phyloP scores from a whole-genome alignment of 129 eudicot species.

The Smallanthus sonchifolius region DNA sequence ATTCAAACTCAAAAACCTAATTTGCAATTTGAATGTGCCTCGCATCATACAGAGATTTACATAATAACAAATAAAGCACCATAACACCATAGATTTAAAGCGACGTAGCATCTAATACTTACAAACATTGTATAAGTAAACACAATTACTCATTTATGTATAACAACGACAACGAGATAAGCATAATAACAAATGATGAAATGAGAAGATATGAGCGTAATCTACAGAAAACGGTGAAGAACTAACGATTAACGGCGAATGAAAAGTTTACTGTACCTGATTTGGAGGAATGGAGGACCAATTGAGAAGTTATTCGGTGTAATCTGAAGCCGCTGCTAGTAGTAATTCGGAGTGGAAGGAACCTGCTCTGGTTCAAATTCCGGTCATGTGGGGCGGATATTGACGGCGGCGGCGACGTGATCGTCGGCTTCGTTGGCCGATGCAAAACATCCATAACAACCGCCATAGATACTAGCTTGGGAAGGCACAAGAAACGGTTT shows the following conservation, averaged over 20 bases:
- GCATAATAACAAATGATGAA: not conserved
- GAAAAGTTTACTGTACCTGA: conserved; percentile 14
- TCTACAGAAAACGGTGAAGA: not conserved
- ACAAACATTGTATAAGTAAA: not conserved
- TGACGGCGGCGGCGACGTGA: conserved; percentile 22
- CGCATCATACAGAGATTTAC: not conserved
- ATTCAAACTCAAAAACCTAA: conserved; percentile 18
- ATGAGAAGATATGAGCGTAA: not conserved
- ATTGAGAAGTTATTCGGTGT: conserved; percentile 24
- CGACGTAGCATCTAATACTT: not conserved
- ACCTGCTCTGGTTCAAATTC: not conserved
- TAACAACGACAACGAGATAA: not conserved
- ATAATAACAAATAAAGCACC: conserved; percentile 5
- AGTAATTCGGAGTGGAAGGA: not conserved
- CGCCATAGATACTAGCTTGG: conserved; percentile 17
- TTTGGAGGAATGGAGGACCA: conserved; percentile 9
- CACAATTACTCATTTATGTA: not conserved
- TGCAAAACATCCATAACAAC: conserved; percentile 22
- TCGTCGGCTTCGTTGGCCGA: conserved; percentile 15
- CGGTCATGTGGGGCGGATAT: conserved; percentile 19
- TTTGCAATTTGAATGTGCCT: not conserved
- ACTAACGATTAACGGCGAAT: not conserved
- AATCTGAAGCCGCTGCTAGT: conserved; percentile 16
- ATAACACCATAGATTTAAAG: not conserved
- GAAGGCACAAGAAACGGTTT: conserved; percentile 15